Evolutionary conservation across 345 rosid species (phyloP), one percentile per base, ranked within the genome.

Genomic region (Eucalyptus polyanthemos): DNA sequence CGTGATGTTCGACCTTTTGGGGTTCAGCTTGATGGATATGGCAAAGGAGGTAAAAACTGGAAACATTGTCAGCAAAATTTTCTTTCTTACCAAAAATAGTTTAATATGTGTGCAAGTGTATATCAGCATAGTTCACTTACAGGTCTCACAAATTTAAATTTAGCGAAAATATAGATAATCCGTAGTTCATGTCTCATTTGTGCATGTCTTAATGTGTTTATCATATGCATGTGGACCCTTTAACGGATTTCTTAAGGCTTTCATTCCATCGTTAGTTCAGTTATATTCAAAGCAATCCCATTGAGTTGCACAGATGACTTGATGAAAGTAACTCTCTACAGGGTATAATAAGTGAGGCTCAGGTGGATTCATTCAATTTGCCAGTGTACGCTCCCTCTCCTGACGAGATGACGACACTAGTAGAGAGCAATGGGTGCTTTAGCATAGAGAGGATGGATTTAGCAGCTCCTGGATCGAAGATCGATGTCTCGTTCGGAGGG

Each of bases 321-420:
- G 45, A 76, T 3, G 24, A 11, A 72, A 76, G 45, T 76, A 37
- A 76, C 45, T 76, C 15, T 31, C 7, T n/a, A 4, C 80, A 92
- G 93, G 94, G 93, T 17, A n/a, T 92, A 45, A 86, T 94, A 34
- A 90, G 89, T 22, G 93, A 93, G 90, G 91, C 67, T 21, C 50
- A 88, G 50, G 89, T 93, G 80, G 93, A 93, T 69, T 87, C 91
- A 2, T 94, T 93, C 90, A 94, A 93, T 87, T 29, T 93, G 13
- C 96, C 96, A 0, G 25, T 91, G 11, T 94, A 92, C 56, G 27
- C 67, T 62, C 6, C 92, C 22, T 53, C 91, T 29, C 88, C 93
- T 3, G 45, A 29, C 14, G 93, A 91, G 65, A 88, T 91, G 50
- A 49, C 21, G 24, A 89, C 87, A 17, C 69, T 87, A 17, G 89